A percentile compares a stretch with the other conserved stretches of the same genome.
phyloP scores from a whole-genome alignment of 768 basidiomycete genomes.

The Suillus lakei region DNA sequence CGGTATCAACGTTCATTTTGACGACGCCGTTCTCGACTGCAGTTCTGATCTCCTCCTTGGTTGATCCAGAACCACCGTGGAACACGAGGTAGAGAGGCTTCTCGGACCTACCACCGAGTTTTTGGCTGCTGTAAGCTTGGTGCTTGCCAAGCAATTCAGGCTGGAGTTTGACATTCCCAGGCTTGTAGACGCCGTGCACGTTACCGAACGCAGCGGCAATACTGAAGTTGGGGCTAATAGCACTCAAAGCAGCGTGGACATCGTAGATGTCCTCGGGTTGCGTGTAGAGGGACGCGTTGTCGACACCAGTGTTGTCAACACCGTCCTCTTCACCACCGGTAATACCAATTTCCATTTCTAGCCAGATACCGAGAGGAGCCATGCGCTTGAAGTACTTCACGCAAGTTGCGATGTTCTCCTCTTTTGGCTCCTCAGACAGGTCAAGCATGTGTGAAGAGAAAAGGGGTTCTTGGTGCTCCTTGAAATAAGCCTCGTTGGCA shows the following conservation, averaged over 20 bases:
- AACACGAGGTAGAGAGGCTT: slow-evolving; percentile 99
- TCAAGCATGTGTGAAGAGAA: slow-evolving; percentile 99
- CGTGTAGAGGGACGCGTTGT: slow-evolving; percentile 94
- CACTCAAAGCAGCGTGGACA: slow-evolving; percentile 81
- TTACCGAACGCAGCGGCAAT: slow-evolving; percentile 99
- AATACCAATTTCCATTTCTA: slow-evolving; percentile 99
- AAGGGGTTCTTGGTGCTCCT: slow-evolving; percentile 82
- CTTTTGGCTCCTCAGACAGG: slow-evolving; percentile 90
- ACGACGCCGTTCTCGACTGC: slow-evolving; percentile 93
- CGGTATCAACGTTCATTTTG: slow-evolving; percentile 99
- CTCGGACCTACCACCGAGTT: slow-evolving; percentile 63
- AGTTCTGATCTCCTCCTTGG: slow-evolving; percentile 92
- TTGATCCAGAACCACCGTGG: slow-evolving; percentile 99
- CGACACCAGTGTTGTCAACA: slow-evolving; percentile 95
- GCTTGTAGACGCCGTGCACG: slow-evolving; percentile 99
- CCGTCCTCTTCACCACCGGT: slow-evolving; percentile 99
- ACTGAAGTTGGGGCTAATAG: slow-evolving; percentile 91
- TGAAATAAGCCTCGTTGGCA: slow-evolving; percentile 93
- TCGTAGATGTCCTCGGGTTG: slow-evolving; percentile 97
- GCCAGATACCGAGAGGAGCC: slow-evolving; percentile 91
- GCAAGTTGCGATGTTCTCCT: slow-evolving; percentile 93
- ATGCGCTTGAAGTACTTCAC: slow-evolving; percentile 95
- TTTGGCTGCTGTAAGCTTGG: slow-evolving; percentile 73
- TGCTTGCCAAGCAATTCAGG: slow-evolving; percentile 93
- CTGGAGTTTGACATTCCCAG: slow-evolving; percentile 93